A percentile compares a stretch with the other conserved stretches of the same genome.
Evolutionary conservation across 2,329 filamentous ascomycete species (phyloP).

Genomic region (Capronia americana): DNA sequence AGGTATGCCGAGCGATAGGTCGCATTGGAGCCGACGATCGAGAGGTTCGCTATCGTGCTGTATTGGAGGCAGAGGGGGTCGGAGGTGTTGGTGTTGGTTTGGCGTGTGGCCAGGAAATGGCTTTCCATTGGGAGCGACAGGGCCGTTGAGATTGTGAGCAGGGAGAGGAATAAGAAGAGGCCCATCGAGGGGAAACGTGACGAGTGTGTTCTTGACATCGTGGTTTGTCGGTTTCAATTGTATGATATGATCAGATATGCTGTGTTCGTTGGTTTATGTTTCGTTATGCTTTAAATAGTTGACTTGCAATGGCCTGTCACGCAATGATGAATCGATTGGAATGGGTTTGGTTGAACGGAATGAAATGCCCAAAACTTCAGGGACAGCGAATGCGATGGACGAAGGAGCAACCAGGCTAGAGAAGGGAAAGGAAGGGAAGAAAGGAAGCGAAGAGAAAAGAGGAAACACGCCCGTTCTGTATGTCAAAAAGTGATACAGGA

Average conservation of each 20-base stretch:
- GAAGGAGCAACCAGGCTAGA: constrained; percentile 11
- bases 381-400: not conserved
- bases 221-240: not conserved
- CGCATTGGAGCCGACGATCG: constrained; percentile 32
- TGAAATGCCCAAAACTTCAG: not conserved
- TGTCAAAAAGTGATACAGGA: not conserved
- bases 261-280: not conserved
- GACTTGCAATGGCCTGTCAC: not conserved
- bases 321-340: not conserved
- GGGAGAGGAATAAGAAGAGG: constrained; percentile 27
- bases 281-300: not conserved
- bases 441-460: not conserved
- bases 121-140: constrained; percentile 20
- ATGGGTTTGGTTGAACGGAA: not conserved
- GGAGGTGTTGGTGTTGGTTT: constrained; percentile 7
- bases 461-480: not conserved
- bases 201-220: constrained; percentile 16
- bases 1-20: constrained; percentile 36
- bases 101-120: constrained; percentile 17
- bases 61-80: constrained; percentile 24
- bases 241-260: not conserved
- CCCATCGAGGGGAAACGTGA: constrained; percentile 4
- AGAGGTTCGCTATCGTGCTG: constrained; percentile 33
- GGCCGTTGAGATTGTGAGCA: constrained; percentile 22
- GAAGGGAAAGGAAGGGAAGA: constrained; percentile 5